Evolutionary conservation across 139 green algal species (phyloP), one percentile per base, ranked within the genome.

Genomic region (Volvox africanus): DNA sequence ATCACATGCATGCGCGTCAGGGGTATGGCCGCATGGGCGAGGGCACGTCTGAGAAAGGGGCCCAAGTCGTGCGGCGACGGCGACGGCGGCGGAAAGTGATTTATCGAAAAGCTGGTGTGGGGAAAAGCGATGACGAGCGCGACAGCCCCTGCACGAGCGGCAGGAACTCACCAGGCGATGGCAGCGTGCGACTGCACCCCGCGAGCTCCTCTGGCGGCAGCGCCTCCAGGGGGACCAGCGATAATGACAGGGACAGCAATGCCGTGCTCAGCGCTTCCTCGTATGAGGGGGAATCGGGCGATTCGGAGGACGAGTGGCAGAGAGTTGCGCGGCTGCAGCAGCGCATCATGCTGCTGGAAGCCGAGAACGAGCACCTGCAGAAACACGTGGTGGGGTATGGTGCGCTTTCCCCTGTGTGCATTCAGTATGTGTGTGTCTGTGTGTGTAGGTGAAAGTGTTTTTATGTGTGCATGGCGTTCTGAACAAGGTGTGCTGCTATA

Each of bases 301-400:
- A 44, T 26, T 44, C 32, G 2, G 16, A 19, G 3, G 36, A 81
- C 36, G 85, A 61, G n/a, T 88, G 83, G 83, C 33, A 35, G 14
- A 28, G 67, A 36, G 30, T 67, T 36, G 67, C 36, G 83, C 26
- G 32, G 85, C 68, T 89, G 85, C 71, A 82, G 69, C 30, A 90
- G 44, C 86, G 86, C 32, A 33, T 83, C 24, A 55, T 84, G 71
- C 86, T 90, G 73, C 69, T 90, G 44, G 86, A 90, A 69, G 86
- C 86, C 12, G 86, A 90, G 50, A 90, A 90, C 50, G 86, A 83
- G 50, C 50, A 75, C 20, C 86, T 90, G 3, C 50, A 37, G n/a
- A 83, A 90, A 55, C 86, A 90, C 21, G 86, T 90, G 86, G 86
- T 90, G 86, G 44, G 86, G 82, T 73, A 28, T 2, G 65, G 21